phyloP scores from a whole-genome alignment of 1,284 basidiomycete genomes.

The Sutorius eximius region DNA sequence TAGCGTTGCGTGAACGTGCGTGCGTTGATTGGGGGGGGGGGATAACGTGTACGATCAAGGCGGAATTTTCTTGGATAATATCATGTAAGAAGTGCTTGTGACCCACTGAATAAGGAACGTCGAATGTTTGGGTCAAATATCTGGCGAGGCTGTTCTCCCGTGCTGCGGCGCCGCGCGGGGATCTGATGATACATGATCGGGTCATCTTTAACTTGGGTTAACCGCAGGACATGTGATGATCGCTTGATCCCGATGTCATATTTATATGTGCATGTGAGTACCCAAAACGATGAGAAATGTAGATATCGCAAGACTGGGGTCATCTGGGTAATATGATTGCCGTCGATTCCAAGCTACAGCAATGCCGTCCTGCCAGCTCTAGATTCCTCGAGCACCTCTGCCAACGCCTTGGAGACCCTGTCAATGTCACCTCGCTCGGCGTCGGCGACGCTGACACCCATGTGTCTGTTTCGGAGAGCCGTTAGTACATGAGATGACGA shows the following conservation, averaged over 20 bases:
- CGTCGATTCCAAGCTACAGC: neutral
- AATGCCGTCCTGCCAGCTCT: conserved; percentile 28
- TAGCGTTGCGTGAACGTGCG: neutral
- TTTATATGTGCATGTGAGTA: neutral
- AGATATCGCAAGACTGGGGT: neutral
- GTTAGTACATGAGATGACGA: conserved; percentile 15
- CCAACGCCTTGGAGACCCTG: conserved; percentile 68
- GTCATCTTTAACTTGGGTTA: neutral
- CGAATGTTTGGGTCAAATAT: neutral
- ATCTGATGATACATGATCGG: neutral
- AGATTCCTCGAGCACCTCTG: conserved; percentile 58
- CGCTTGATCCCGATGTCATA: neutral
- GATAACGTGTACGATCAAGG: neutral
- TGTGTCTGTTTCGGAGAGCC: conserved; percentile 57
- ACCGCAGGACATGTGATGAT: neutral
- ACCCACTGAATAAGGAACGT: neutral
- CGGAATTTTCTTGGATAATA: neutral
- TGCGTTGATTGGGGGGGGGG: neutral
- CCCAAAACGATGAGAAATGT: neutral
- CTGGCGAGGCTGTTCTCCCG: neutral
- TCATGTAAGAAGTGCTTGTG: neutral
- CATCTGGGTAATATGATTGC: neutral
- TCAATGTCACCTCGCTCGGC: conserved; percentile 73
- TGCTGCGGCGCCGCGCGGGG: neutral
- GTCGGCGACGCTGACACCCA: conserved; percentile 85